Conservation (phyloP, 2,329 filamentous ascomycete genomes). For the Epichloe sp. region DNA sequence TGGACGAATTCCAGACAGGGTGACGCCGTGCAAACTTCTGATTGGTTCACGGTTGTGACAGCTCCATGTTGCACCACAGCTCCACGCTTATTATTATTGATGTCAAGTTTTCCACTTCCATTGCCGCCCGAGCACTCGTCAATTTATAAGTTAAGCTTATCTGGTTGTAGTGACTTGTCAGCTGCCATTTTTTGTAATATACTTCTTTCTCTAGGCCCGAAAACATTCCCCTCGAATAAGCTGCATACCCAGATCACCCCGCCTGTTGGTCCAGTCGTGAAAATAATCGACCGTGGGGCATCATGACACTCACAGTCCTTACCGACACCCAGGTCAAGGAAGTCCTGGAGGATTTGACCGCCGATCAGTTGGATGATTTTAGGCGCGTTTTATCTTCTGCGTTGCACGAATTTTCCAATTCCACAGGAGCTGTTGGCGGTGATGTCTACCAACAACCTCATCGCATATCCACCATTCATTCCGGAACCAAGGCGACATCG, state of each 20-base stretch:
- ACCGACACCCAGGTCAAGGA: constrained; percentile 41
- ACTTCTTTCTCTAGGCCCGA: too few relatives aligned
- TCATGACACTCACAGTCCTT: constrained; percentile 46
- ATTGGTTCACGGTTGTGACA: too few relatives aligned
- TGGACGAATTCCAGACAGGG: too few relatives aligned
- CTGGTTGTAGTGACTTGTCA: too few relatives aligned
- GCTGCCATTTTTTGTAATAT: too few relatives aligned
- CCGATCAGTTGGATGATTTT: constrained; percentile 39
- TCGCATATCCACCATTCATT: constrained; percentile 34
- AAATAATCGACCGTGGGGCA: constrained; percentile 5
- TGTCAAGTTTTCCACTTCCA: too few relatives aligned
- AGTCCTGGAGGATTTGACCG: constrained; percentile 39
- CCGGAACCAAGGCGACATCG: constrained; percentile 41
- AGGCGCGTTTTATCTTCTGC: constrained; percentile 34
- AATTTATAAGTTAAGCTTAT: too few relatives aligned
- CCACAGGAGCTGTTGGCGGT: constrained; percentile 29
- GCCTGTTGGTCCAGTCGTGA: background rate
- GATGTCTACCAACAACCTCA: constrained; percentile 42
- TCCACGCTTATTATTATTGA: too few relatives aligned
- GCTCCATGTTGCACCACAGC: too few relatives aligned
- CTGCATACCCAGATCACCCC: background rate
- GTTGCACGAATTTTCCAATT: constrained; percentile 49
- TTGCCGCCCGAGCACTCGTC: too few relatives aligned
- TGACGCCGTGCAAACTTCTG: too few relatives aligned
- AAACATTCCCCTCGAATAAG: background rate